Base-by-base conservation (phyloP, 148 eudicot genomes). In the Drosera capensis region DNA sequence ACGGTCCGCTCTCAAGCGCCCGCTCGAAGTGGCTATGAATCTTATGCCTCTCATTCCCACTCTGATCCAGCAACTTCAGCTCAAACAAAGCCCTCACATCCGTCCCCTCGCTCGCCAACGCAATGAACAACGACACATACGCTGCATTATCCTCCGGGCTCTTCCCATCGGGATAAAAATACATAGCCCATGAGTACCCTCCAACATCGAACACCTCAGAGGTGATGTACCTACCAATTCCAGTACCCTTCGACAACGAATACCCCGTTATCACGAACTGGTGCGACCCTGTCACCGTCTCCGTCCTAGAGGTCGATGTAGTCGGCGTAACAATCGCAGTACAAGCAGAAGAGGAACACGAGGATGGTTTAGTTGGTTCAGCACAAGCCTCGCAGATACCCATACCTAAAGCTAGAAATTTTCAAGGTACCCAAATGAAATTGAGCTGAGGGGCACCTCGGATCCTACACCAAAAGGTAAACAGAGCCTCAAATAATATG, bases 21-120 rank as follows among this genome's bases (percentile, higher is more conserved):
- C 72, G 35, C 14, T 64, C 72, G 4, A 68, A 62, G 53, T 62
- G 72, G 20, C 36, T 48, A 38, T 57, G 68, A 34, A 57, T 64
- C 56, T 56, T 68, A 42, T 62, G 68, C 18, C 54, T 62, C 52
- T 23, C 68, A 28, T 45, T 62, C 26, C 72, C 72, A 40, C 68
- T 68, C 53, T 68, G 72, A 49, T 68, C 72, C 55, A 62, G 8
- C 19, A 68, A 59, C 6, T 50, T 51, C 60, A 68, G 25, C 36
- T 68, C 72, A 18, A 68, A 68, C 49, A 68, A 43, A 11, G 72
- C 72, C 43, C 68, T 51, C 20, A 63, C 68, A 31, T 63, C 68
- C 9, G 63, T 57, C 3, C 62, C 68, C 20, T 68, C 64, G 28
- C 72, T 68, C 0, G 72, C 68, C 36, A 68, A 40, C 2, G 72